phyloP scores from a whole-genome alignment of 1,284 basidiomycete species.

The Cryptococcus neoformans region DNA sequence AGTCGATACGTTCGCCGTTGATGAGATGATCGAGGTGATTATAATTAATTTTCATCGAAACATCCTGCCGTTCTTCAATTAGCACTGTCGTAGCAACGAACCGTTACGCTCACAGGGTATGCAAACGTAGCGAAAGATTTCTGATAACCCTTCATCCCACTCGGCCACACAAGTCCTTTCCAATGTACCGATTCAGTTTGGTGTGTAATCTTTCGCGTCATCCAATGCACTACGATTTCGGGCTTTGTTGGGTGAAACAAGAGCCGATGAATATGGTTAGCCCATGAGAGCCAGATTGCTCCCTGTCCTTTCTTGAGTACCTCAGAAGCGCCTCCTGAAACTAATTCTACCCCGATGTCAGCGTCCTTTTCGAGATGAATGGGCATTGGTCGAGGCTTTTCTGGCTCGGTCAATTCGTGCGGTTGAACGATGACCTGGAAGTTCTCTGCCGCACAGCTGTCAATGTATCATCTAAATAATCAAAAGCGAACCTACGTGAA shows the following conservation, averaged over 20 bases:
- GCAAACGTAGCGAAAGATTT: conserved; percentile 71
- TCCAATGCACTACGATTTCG: conserved; percentile 81
- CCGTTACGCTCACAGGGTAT: conserved; percentile 57
- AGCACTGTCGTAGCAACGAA: conserved; percentile 35
- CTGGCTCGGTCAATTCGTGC: conserved; percentile 23
- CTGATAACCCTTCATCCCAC: conserved; percentile 80
- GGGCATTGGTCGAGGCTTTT: conserved; percentile 12
- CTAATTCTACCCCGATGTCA: conserved; percentile 51
- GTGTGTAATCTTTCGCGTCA: conserved; percentile 71
- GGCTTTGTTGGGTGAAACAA: conserved; percentile 74
- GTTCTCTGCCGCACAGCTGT: conserved; percentile 62
- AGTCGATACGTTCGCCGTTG: conserved; percentile 66
- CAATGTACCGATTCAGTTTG: conserved; percentile 65
- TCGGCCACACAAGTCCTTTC: conserved; percentile 89
- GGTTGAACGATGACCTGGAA: conserved; percentile 81
- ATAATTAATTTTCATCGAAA: conserved; percentile 44
- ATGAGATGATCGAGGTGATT: conserved; percentile 58
- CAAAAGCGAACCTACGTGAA: conserved; percentile 36
- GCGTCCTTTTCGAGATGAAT: conserved; percentile 18
- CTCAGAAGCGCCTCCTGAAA: conserved; percentile 62
- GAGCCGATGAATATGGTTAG: conserved; percentile 91
- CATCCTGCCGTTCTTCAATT: conserved; percentile 52
- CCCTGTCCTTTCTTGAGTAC: conserved; percentile 63
- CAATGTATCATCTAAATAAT: background rate
- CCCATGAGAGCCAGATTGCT: conserved; percentile 88